phyloP scores from a whole-genome alignment of 495 filamentous ascomycete species.

The Glutinoglossum americanum region DNA sequence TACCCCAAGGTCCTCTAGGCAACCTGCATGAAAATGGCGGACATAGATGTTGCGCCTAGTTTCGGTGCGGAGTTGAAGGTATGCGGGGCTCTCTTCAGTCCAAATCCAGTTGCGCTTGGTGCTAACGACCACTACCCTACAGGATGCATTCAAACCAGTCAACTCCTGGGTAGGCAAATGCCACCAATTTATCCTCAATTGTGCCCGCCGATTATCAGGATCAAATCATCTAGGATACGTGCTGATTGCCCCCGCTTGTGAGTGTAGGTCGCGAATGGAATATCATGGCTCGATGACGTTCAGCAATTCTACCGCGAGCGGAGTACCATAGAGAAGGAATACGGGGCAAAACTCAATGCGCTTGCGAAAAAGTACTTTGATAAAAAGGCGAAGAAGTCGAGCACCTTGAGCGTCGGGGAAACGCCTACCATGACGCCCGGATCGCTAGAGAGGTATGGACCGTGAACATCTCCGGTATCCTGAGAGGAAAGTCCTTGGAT shows the following conservation, averaged over 20 bases:
- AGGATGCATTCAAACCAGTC: slow-evolving; percentile 91
- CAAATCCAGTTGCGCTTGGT: background rate
- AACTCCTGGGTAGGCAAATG: slow-evolving; percentile 52
- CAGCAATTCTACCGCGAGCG: slow-evolving; percentile 94
- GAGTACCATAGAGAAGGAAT: slow-evolving; percentile 87
- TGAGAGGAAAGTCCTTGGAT: background rate
- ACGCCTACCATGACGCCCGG: slow-evolving; percentile 83
- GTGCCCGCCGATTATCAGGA: background rate
- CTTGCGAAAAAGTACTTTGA: slow-evolving; percentile 92
- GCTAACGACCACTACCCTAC: slow-evolving; percentile 4
- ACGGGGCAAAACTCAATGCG: slow-evolving; percentile 63
- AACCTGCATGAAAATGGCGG: slow-evolving; percentile 35
- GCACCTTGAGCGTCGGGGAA: slow-evolving; percentile 80
- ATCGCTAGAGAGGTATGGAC: slow-evolving; percentile 57
- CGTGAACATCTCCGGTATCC: background rate
- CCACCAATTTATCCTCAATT: background rate
- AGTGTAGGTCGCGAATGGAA: slow-evolving; percentile 50
- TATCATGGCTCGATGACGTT: slow-evolving; percentile 88
- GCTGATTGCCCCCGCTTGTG: slow-evolving; percentile 5
- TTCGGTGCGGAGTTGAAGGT: slow-evolving; percentile 90
- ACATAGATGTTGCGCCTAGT: slow-evolving; percentile 38
- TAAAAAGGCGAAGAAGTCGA: slow-evolving; percentile 80
- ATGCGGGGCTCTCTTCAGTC: slow-evolving; percentile 4
- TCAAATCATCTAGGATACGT: slow-evolving; percentile 9
- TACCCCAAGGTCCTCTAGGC: background rate